These are phyloP conservation scores for Plantago ovata DNA, from an alignment of 257 asterid species.

Conservation along the genomic window DNA sequence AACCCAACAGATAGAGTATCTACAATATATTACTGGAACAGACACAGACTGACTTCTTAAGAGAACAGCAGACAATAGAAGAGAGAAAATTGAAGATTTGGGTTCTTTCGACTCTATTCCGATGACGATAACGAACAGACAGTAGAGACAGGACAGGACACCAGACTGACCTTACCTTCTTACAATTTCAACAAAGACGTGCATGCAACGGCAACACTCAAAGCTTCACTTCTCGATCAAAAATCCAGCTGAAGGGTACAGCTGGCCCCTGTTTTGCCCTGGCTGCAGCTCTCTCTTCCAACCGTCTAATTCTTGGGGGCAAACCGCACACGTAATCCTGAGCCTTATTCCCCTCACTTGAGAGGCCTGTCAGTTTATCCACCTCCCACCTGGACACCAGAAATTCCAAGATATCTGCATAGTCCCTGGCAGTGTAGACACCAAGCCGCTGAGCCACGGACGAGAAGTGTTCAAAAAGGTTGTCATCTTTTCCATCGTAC, in stretches of 20 bases:
- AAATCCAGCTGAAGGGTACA: conserved; percentile 51
- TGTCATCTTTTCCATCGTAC: conserved; percentile 49
- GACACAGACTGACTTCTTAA: background rate
- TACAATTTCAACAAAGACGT: background rate
- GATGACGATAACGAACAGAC: background rate
- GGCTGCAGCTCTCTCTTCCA: conserved; percentile 55
- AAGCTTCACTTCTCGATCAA: conserved; percentile 36
- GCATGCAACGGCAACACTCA: conserved; percentile 18
- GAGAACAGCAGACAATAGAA: too few relatives aligned
- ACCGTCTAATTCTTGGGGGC: conserved; percentile 40
- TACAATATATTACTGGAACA: background rate
- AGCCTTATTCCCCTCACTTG: conserved; percentile 52
- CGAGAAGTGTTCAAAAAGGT: conserved; percentile 48
- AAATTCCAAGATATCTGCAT: conserved; percentile 51
- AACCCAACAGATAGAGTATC: background rate
- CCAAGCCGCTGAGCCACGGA: conserved; percentile 51
- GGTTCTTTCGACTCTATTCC: background rate
- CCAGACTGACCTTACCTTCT: background rate
- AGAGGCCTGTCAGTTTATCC: conserved; percentile 51
- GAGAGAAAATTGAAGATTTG: background rate
- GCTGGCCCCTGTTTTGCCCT: conserved; percentile 35
- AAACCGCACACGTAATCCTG: conserved; percentile 48
- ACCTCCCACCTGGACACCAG: conserved; percentile 50
- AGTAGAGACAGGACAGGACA: too few relatives aligned
- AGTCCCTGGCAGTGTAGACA: conserved; percentile 57